Evolutionary conservation across 1,284 basidiomycete species (phyloP), one percentile per base, ranked within the genome.

Genomic region (Trichosporon inkin): DNA sequence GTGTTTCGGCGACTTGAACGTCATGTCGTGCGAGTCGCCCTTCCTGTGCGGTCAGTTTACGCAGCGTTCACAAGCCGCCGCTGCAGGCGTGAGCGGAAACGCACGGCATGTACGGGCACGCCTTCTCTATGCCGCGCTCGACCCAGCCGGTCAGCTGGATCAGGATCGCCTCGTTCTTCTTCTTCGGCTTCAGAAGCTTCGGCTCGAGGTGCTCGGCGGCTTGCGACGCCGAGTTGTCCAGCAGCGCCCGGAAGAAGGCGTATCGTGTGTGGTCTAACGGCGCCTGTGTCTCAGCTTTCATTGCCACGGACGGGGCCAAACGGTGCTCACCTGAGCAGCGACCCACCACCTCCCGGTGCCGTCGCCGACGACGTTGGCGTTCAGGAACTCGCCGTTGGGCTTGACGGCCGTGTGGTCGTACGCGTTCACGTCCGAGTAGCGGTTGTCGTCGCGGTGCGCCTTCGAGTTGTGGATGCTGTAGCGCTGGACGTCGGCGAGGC

Each of bases 101-200:
- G 53, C 41, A 72, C 72, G 66, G 65, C 16, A 77, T 55, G 55
- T 77, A 77, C 2, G 66, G 67, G 61, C 76, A 71, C 2, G 75
- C 74, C 61, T 77, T 77, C 8, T 38, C 36, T 19, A 67, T 62
- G 2, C 74, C 74, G 3, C 63, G 59, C 58, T 77, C 75, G 28
- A 65, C 61, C 62, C 67, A 71, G n/a, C 68, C 71, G 7, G 75
- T 77, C 37, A 77, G 63, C 66, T 77, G 75, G 4, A 77, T 68
- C 10, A 75, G 40, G 37, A 77, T 67, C 2, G 67, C 71, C 28
- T 66, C 35, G 13, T 52, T 51, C 47, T 17, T 40, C 16, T n/a
- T 13, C 34, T 17, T 32, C 6, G 53, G 13, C 53, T 34, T 36
- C 6, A 44, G 20, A 17, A 32, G 36, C n/a, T 44, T 28, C 20